Conservation (phyloP, 2,329 filamentous ascomycete genomes). For the Colletotrichum limetticola region DNA sequence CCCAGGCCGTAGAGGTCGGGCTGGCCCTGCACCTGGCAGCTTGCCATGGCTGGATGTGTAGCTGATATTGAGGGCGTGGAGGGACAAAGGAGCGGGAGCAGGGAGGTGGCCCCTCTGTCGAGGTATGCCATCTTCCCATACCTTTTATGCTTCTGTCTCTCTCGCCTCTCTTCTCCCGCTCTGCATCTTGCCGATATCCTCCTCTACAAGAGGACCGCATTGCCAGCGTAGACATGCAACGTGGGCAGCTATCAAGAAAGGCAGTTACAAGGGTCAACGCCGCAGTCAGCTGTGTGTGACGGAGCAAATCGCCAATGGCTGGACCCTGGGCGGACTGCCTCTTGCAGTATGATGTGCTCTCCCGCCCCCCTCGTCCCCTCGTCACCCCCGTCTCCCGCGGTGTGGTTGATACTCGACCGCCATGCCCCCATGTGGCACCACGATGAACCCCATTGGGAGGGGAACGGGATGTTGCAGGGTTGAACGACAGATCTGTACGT, state of each 20-base stretch:
- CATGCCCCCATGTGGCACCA: not conserved
- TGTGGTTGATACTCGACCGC: not conserved
- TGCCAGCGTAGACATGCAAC: constrained; percentile 22
- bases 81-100: not conserved
- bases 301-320: constrained; percentile 11
- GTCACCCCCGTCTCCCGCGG: not conserved
- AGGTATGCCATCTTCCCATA: not conserved
- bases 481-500: constrained; percentile 2
- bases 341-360: constrained; percentile 15
- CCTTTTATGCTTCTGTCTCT: not conserved
- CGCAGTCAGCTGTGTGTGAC: constrained; percentile 6
- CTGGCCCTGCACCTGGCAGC: constrained; percentile 41
- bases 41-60: constrained; percentile 33
- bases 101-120: not conserved
- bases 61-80: not conserved
- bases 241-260: constrained; percentile 16
- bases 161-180: not conserved
- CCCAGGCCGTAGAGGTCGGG: constrained; percentile 49
- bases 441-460: constrained; percentile 2
- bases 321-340: constrained; percentile 11
- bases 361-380: not conserved
- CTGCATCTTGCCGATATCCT: not conserved
- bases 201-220: not conserved
- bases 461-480: not conserved
- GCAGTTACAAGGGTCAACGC: constrained; percentile 13